These are phyloP conservation scores for Candida glucosophila DNA, from an alignment of 1,139 yeast genomes.

Conservation along the genomic window DNA sequence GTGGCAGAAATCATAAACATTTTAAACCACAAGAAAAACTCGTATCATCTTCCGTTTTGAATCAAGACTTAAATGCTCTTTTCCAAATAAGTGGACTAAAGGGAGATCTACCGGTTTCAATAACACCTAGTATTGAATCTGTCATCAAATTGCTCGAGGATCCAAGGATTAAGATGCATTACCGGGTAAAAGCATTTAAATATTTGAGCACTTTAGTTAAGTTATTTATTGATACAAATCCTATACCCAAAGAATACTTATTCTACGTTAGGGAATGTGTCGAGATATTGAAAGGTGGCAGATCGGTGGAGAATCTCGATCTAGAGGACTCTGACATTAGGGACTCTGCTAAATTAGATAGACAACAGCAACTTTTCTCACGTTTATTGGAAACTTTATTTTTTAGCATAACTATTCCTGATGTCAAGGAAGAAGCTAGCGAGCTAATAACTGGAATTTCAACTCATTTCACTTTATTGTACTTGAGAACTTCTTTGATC, in stretches of 20 bases:
- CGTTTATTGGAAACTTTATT: slow-evolving; percentile 64
- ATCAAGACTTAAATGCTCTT: slow-evolving; percentile 62
- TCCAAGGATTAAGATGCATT: slow-evolving; percentile 54
- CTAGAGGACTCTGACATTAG: slow-evolving; percentile 36
- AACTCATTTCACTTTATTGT: slow-evolving; percentile 71
- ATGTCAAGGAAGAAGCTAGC: slow-evolving; percentile 62
- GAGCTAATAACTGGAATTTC: slow-evolving; percentile 56
- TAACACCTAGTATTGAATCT: slow-evolving; percentile 76
- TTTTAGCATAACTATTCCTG: slow-evolving; percentile 68
- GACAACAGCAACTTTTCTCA: slow-evolving; percentile 53
- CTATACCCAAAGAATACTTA: slow-evolving; percentile 51
- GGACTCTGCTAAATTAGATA: slow-evolving; percentile 43
- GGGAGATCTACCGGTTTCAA: slow-evolving; percentile 54
- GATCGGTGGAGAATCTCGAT: slow-evolving; percentile 22
- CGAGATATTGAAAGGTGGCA: slow-evolving; percentile 39
- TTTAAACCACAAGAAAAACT: slow-evolving; percentile 66
- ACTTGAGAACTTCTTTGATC: slow-evolving; percentile 63
- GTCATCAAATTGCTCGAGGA: slow-evolving; percentile 67
- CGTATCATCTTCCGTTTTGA: slow-evolving; percentile 45
- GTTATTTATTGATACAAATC: slow-evolving; percentile 59
- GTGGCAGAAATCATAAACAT: slow-evolving; percentile 89
- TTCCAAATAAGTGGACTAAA: slow-evolving; percentile 66
- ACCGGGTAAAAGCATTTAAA: slow-evolving; percentile 68
- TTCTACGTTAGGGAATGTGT: slow-evolving; percentile 36
- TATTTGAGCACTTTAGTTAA: slow-evolving; percentile 61